A percentile compares a stretch with the other conserved stretches of the same genome.
Conservation (phyloP, 1,284 basidiomycete genomes). For the Rhodofomes roseus region DNA sequence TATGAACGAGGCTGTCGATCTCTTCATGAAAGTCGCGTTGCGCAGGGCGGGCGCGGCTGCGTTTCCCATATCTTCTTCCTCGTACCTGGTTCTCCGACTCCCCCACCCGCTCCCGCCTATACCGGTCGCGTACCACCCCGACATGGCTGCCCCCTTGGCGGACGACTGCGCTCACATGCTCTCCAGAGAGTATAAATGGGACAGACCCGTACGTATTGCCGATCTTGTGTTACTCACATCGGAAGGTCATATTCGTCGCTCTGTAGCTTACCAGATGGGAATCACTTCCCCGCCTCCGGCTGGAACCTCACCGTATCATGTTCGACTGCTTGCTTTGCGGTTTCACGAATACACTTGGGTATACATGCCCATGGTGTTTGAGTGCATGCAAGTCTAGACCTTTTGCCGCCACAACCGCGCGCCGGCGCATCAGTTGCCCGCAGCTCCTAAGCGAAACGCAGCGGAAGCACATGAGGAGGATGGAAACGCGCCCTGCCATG, state of each 20-base stretch:
- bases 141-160: not conserved
- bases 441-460: slow-evolving; percentile 28
- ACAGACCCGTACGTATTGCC: slow-evolving; percentile 17
- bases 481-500: slow-evolving; percentile 13
- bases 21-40: slow-evolving; percentile 3
- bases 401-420: slow-evolving; percentile 4
- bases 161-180: slow-evolving; percentile 14
- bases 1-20: slow-evolving; percentile 1
- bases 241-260: slow-evolving; percentile 26
- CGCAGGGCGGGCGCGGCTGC: not conserved
- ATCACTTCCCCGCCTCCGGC: slow-evolving; percentile 50
- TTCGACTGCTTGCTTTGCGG: slow-evolving; percentile 50
- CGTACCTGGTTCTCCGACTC: not conserved
- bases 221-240: slow-evolving; percentile 33
- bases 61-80: not conserved
- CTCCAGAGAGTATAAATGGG: slow-evolving; percentile 20
- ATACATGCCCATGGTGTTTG: slow-evolving; percentile 55
- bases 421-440: slow-evolving; percentile 36
- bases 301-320: slow-evolving; percentile 42
- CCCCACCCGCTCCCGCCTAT: not conserved
- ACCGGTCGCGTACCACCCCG: not conserved
- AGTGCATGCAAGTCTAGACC: slow-evolving; percentile 40
- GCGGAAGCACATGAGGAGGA: slow-evolving; percentile 24
- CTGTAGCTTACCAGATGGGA: slow-evolving; percentile 25
- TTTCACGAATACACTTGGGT: slow-evolving; percentile 47